Conservation (phyloP, 306 rosid species). For the Bauhinia variegata region DNA sequence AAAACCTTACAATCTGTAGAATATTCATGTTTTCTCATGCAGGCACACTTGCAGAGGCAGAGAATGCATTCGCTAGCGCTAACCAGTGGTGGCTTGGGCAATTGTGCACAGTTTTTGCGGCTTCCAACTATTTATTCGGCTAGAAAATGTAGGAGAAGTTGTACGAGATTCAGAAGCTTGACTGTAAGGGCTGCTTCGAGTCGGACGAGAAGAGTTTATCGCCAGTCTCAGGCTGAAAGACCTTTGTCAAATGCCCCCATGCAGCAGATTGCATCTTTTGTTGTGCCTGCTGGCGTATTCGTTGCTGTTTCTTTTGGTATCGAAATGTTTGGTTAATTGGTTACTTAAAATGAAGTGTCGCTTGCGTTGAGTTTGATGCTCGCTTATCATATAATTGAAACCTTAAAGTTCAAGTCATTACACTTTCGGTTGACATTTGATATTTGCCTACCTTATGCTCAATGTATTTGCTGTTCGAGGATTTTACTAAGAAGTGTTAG, state of each 20-base stretch:
- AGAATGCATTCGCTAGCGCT: slow-evolving; percentile 33
- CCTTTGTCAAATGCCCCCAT: slow-evolving; percentile 55
- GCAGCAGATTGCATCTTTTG: slow-evolving; percentile 64
- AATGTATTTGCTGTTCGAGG: too few relatives aligned
- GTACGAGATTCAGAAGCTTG: slow-evolving; percentile 40
- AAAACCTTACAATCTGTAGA: slow-evolving; percentile 26
- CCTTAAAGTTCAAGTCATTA: not conserved
- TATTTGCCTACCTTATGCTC: too few relatives aligned
- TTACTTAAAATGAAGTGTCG: not conserved
- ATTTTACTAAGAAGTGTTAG: too few relatives aligned
- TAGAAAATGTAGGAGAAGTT: slow-evolving; percentile 32
- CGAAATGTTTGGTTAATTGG: not conserved
- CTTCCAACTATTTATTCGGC: slow-evolving; percentile 30
- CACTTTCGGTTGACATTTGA: too few relatives aligned
- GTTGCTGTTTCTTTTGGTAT: slow-evolving; percentile 76
- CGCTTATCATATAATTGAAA: not conserved
- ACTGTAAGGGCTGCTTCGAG: slow-evolving; percentile 58
- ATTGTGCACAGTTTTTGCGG: slow-evolving; percentile 17
- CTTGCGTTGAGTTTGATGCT: not conserved
- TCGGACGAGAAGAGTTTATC: slow-evolving; percentile 72
- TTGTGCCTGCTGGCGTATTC: slow-evolving; percentile 66
- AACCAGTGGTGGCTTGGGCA: slow-evolving; percentile 33
- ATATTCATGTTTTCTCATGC: slow-evolving; percentile 31
- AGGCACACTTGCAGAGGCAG: slow-evolving; percentile 38
- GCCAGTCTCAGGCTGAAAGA: slow-evolving; percentile 64